Base-by-base conservation (phyloP, 106 monocot species). In the Allium cepa region DNA sequence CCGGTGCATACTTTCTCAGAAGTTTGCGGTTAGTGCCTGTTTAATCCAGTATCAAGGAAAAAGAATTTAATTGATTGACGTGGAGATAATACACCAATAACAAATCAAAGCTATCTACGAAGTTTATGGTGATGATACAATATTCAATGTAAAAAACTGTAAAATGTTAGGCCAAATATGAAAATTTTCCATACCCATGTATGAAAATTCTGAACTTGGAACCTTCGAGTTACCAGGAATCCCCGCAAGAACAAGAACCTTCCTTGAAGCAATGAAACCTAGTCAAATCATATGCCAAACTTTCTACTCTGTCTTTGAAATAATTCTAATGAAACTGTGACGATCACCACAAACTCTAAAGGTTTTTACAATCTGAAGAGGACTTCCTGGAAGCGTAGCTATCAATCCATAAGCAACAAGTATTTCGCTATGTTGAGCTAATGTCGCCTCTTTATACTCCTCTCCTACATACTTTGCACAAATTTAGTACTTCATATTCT, bases 351-450 rank as follows among this genome's bases (percentile, higher is more conserved):
- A 96, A 0, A 96, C 84, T 48, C 95, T 58, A 22, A 96, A 22
- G 74, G 57, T 92, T 91, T 74, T 96, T 68, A 88, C 76, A 64
- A 96, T 82, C 53, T 91, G 88, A 5, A 96, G 66, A 0, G 92
- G 77, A 48, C 45, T 76, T 47, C 81, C 83, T 17, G 47, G 48
- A 36, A 84, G 81, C 5, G 80, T 84, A 11, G 73, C 49, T 56
- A 96, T 84, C 59, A 96, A 49, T 27, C 95, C 95, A 63, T 86
- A 96, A n/a, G 88, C 92, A 67, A 92, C 71, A 53, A 96, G 56
- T 47, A 79, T 88, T 74, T 96, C 95, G 56, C 95, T 96, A 68
- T 96, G 95, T 51, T 67, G 75, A 13, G 64, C 59, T 13, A 96
- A 70, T 65, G 84, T 79, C 18, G 71, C 67, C 63, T 88, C 86